Percentiles rank a stretch among this genome's conserved stretches.
These are phyloP conservation scores for Suhomyces sp. DNA, from an alignment of 805 yeast species.

Conservation along the genomic window DNA sequence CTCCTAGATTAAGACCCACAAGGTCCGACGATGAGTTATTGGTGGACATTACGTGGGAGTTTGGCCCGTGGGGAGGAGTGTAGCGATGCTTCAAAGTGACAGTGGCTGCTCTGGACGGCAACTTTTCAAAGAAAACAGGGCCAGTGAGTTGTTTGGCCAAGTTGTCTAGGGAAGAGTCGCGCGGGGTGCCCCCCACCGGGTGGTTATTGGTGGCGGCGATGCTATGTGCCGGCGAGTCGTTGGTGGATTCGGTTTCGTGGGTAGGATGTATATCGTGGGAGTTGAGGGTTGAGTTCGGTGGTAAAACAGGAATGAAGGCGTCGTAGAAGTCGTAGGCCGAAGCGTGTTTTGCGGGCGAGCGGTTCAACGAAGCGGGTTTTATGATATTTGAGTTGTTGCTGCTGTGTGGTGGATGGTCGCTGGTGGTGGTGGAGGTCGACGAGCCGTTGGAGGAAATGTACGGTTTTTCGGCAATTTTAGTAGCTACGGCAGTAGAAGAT, in stretches of 20 bases:
- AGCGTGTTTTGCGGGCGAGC: conserved; percentile 13
- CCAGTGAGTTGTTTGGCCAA: conserved; percentile 39
- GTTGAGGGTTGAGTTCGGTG: conserved; percentile 9
- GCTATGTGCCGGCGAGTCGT: conserved; percentile 3
- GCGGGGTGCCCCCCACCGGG: background rate
- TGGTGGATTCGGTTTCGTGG: conserved; percentile 4
- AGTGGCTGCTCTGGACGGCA: conserved; percentile 34
- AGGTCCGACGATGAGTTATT: conserved; percentile 29
- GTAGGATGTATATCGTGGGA: background rate
- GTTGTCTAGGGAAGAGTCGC: conserved; percentile 26
- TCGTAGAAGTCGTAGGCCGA: conserved; percentile 43
- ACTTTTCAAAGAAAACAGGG: conserved; percentile 36
- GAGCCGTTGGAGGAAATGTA: conserved; percentile 7
- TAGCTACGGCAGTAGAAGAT: conserved; percentile 4
- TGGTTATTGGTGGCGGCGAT: background rate
- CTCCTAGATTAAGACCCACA: conserved; percentile 9
- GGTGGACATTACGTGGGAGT: conserved; percentile 4
- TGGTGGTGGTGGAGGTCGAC: conserved; percentile 8
- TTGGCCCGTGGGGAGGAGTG: background rate
- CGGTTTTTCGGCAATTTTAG: conserved; percentile 9
- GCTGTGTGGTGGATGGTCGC: conserved; percentile 4
- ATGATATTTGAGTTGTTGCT: background rate
- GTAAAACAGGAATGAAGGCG: conserved; percentile 38
- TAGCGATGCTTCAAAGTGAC: conserved; percentile 17
- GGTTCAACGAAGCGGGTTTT: conserved; percentile 1